Conservation (phyloP, 805 yeast species). For the Zygotorulaspora danielsina region DNA sequence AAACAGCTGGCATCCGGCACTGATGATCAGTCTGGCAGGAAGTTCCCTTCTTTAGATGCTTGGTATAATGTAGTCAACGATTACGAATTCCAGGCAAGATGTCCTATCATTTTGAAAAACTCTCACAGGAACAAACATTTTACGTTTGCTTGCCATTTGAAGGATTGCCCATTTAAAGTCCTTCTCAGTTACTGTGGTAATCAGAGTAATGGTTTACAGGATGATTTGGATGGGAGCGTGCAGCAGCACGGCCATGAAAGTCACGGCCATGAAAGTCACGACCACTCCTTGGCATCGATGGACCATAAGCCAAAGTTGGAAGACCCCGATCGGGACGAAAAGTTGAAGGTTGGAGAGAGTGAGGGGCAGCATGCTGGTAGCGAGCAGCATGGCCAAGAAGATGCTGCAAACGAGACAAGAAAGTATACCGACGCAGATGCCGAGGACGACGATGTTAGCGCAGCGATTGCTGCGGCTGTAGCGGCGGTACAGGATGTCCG, state of each 20-base stretch:
- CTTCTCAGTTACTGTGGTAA: conserved; percentile 32
- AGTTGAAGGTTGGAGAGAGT: conserved; percentile 4
- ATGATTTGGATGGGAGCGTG: conserved; percentile 9
- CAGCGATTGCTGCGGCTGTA: conserved; percentile 36
- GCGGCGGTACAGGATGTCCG: conserved; percentile 32
- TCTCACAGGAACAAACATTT: conserved; percentile 36
- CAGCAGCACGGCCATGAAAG: too few species aligned
- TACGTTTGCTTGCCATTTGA: conserved; percentile 36
- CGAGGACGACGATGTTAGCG: conserved; percentile 30
- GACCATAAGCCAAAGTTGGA: conserved; percentile 8
- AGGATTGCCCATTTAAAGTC: conserved; percentile 34
- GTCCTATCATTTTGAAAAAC: conserved; percentile 36
- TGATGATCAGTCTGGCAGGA: conserved; percentile 22
- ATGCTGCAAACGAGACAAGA: conserved; percentile 10
- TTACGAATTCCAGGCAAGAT: conserved; percentile 36
- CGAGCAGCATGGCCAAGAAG: not conserved
- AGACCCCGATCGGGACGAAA: conserved; percentile 10
- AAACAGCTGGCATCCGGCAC: conserved; percentile 28
- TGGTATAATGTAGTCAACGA: conserved; percentile 37
- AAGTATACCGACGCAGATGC: conserved; percentile 18
- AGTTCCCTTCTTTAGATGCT: conserved; percentile 29
- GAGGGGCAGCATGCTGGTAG: conserved; percentile 1
- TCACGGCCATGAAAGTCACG: conserved; percentile 5
- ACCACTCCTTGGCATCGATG: conserved; percentile 8
- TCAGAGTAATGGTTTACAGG: conserved; percentile 14